Evolutionary conservation across 129 eudicot genomes (phyloP).

Genomic region (Chrysanthemum makinoi): DNA sequence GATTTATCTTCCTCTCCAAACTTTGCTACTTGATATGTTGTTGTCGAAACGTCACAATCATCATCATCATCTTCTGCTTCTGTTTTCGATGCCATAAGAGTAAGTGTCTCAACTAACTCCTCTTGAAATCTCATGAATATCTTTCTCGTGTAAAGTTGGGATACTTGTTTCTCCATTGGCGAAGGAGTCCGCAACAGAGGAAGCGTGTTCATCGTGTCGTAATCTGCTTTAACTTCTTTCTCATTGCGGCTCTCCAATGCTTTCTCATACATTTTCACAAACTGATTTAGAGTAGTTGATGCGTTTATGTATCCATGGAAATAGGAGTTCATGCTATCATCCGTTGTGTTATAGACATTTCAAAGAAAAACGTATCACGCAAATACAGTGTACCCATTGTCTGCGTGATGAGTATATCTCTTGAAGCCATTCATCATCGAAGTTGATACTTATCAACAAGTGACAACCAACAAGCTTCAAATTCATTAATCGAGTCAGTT

Average conservation of each 20-base stretch:
- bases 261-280: constrained; percentile 59
- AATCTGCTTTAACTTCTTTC: constrained; percentile 24
- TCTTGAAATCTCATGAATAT: constrained; percentile 58
- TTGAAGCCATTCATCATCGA: too few species aligned
- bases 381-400: constrained; percentile 46
- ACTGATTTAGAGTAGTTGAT: constrained; percentile 45
- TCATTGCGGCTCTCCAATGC: constrained; percentile 63
- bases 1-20: constrained; percentile 56
- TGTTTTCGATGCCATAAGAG: constrained; percentile 54
- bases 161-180: too few species aligned
- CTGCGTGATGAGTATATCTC: too few species aligned
- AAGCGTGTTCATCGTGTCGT: too few species aligned
- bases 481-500: too few species aligned
- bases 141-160: too few species aligned
- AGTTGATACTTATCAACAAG: too few species aligned
- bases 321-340: constrained; percentile 52
- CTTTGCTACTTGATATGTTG: constrained; percentile 58
- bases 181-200: too few species aligned
- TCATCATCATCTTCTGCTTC: constrained; percentile 51
- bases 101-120: constrained; percentile 59
- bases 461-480: too few species aligned
- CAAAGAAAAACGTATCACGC: constrained; percentile 55
- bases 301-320: constrained; percentile 60
- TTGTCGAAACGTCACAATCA: constrained; percentile 6
- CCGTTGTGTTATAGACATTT: constrained; percentile 50